Conservation (phyloP, 1,284 basidiomycete genomes). For the Apiotrichum mycotoxinovorans region DNA sequence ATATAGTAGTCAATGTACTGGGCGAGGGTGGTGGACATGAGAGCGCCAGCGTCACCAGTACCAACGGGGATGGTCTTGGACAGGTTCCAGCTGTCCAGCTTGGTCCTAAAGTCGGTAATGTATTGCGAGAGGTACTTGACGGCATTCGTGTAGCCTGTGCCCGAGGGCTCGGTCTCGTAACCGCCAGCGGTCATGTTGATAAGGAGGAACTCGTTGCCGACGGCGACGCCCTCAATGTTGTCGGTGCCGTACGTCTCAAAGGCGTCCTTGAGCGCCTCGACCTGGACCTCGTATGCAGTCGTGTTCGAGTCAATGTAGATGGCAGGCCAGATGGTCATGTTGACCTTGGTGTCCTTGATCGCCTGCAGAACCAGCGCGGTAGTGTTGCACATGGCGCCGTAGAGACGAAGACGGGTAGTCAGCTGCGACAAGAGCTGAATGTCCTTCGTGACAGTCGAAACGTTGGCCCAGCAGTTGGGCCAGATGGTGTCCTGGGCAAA, state of each 20-base stretch:
- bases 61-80: slow-evolving; percentile 66
- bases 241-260: slow-evolving; percentile 73
- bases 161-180: slow-evolving; percentile 25
- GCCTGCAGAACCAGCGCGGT: slow-evolving; percentile 63
- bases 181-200: slow-evolving; percentile 55
- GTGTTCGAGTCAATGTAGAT: slow-evolving; percentile 67
- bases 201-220: slow-evolving; percentile 69
- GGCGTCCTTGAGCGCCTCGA: slow-evolving; percentile 58
- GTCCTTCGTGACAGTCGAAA: slow-evolving; percentile 51
- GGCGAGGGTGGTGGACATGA: slow-evolving; percentile 71
- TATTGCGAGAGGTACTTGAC: slow-evolving; percentile 58
- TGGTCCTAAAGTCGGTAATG: slow-evolving; percentile 60
- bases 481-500: neutral
- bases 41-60: slow-evolving; percentile 83
- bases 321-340: slow-evolving; percentile 81
- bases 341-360: slow-evolving; percentile 80
- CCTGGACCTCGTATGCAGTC: slow-evolving; percentile 69
- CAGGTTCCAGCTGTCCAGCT: slow-evolving; percentile 53
- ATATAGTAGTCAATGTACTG: slow-evolving; percentile 65
- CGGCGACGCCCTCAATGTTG: slow-evolving; percentile 64
- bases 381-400: slow-evolving; percentile 55
- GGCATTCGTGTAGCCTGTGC: slow-evolving; percentile 35
- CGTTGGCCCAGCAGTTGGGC: neutral
- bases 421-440: slow-evolving; percentile 50
- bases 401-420: slow-evolving; percentile 45